Evolutionary conservation across 352 stramenopile species (phyloP).

Genomic region (Thraustochytrium striatum): DNA sequence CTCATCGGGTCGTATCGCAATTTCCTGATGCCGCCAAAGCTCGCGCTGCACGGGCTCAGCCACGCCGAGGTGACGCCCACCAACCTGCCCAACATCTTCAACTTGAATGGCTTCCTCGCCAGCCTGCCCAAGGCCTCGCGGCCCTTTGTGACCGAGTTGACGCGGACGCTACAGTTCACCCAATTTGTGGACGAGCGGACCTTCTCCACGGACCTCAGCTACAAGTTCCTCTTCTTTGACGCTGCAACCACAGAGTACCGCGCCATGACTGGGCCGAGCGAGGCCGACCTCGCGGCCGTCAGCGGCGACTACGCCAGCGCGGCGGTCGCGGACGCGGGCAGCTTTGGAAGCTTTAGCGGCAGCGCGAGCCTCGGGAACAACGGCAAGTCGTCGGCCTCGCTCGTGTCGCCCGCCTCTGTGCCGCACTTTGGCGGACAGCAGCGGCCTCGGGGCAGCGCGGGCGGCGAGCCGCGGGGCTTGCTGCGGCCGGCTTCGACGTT

Average conservation of each 20-base stretch:
- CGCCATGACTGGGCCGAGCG: no score
- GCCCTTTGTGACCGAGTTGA: not conserved
- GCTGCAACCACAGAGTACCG: not conserved
- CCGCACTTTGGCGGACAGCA: no score
- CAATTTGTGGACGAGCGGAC: constrained; percentile 45
- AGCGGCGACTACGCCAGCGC: no score
- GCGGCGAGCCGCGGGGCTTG: no score
- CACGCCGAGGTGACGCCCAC: constrained; percentile 19
- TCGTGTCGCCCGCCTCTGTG: no score
- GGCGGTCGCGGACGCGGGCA: no score
- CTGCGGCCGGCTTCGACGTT: no score
- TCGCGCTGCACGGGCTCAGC: constrained; percentile 1
- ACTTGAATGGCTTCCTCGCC: constrained; percentile 19
- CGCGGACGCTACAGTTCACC: constrained; percentile 29
- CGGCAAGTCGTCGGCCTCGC: no score
- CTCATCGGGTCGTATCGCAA: constrained; percentile 38
- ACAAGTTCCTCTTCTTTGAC: constrained; percentile 43
- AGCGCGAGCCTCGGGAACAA: no score
- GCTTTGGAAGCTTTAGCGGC: no score
- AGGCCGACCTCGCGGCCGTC: no score
- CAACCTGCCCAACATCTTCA: constrained; percentile 37
- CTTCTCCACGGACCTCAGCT: constrained; percentile 37
- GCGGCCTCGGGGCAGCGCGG: no score
- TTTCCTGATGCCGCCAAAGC: constrained; percentile 8
- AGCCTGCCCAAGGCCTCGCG: constrained; percentile 32